Conservation (phyloP, 2,329 filamentous ascomycete species). For the Aspergillus ibericus region DNA sequence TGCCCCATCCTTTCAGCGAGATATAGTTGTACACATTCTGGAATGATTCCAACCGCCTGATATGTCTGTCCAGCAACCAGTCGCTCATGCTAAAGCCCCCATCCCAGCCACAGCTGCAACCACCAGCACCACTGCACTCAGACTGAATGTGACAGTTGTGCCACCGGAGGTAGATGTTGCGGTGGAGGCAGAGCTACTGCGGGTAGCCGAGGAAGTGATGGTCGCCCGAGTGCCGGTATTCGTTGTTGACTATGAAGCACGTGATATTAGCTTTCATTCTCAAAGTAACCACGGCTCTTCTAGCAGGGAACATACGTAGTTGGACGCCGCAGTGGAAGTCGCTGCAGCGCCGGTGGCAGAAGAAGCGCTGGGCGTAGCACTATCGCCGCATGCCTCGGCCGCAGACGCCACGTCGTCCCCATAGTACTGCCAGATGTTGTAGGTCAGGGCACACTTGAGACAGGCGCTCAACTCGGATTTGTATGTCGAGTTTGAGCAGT, state of each 20-base stretch:
- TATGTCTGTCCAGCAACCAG: too few species aligned
- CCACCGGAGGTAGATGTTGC: neutral
- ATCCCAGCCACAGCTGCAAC: neutral
- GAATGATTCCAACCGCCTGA: too few species aligned
- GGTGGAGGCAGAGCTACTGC: neutral
- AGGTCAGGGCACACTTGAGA: slow-evolving; percentile 46
- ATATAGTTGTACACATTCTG: too few species aligned
- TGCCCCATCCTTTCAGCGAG: too few species aligned
- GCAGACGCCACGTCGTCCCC: slow-evolving; percentile 39
- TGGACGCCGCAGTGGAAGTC: neutral
- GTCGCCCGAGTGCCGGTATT: neutral
- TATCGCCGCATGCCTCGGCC: slow-evolving; percentile 36
- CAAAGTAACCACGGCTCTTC: too few species aligned
- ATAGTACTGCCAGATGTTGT: slow-evolving; percentile 50
- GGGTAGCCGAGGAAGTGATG: neutral
- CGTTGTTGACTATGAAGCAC: neutral
- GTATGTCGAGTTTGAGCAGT: slow-evolving; percentile 32
- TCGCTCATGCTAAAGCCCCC: neutral
- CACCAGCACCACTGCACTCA: neutral
- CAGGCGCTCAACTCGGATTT: slow-evolving; percentile 29
- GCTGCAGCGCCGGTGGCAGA: neutral
- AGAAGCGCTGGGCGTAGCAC: slow-evolving; percentile 1
- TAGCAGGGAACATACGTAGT: neutral
- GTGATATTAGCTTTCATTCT: neutral
- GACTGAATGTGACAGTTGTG: neutral